A percentile compares a stretch with the other conserved stretches of the same genome.
Evolutionary conservation across 2,329 filamentous ascomycete species (phyloP).

Genomic region (Teratosphaeria viscida): DNA sequence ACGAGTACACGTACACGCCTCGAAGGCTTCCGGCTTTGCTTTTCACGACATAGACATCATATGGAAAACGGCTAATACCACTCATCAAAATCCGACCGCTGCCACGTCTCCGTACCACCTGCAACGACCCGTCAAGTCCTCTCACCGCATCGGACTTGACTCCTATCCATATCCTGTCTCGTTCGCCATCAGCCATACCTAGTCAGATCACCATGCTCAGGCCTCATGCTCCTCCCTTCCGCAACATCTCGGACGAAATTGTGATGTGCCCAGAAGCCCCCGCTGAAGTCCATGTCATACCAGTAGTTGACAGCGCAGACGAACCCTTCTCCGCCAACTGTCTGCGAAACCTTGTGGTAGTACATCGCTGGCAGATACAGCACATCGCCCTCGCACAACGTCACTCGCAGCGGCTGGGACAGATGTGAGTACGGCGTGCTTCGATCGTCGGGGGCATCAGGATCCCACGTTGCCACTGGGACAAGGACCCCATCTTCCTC

Average conservation of each 20-base stretch:
- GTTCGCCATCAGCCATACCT: neutral
- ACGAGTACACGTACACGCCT: no score
- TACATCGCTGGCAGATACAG: slow-evolving; percentile 73
- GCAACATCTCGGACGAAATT: slow-evolving; percentile 37
- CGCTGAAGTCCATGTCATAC: slow-evolving; percentile 72
- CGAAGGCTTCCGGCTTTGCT: no score
- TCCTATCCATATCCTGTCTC: neutral
- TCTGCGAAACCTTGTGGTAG: slow-evolving; percentile 76
- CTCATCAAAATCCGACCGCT: neutral
- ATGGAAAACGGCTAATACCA: neutral
- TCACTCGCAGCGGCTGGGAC: slow-evolving; percentile 54
- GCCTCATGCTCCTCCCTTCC: neutral
- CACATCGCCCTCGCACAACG: slow-evolving; percentile 64
- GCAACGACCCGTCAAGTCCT: neutral
- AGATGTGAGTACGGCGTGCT: slow-evolving; percentile 50
- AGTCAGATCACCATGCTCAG: neutral
- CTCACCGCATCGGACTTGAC: neutral
- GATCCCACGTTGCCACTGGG: slow-evolving; percentile 67
- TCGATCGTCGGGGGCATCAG: slow-evolving; percentile 44
- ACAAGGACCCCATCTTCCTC: slow-evolving; percentile 36
- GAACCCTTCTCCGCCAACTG: slow-evolving; percentile 55
- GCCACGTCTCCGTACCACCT: neutral
- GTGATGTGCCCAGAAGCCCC: slow-evolving; percentile 53
- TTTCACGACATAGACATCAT: neutral
- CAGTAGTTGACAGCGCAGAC: slow-evolving; percentile 77